A percentile compares a stretch with the other conserved stretches of the same genome.
Conservation (phyloP, 208 protist species). For the Phytomonas sp. region DNA sequence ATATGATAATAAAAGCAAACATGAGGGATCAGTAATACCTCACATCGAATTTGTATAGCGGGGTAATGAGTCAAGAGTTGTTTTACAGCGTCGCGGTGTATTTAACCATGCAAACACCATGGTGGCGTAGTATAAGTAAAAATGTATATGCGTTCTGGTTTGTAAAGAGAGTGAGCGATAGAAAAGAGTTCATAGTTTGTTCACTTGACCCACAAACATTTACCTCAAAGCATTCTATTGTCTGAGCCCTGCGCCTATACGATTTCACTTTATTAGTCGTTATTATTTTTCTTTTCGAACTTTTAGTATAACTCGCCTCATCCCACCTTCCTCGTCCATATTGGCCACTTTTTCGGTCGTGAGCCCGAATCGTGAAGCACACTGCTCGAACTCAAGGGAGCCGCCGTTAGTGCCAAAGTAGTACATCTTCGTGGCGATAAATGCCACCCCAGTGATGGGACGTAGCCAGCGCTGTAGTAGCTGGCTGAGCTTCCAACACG, state of each 20-base stretch:
- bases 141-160: not conserved
- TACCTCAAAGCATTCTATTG: not conserved
- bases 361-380: constrained; percentile 25
- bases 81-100: not conserved
- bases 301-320: constrained; percentile 55
- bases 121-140: not conserved
- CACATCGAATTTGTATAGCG: not conserved
- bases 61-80: not conserved
- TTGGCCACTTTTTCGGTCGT: constrained; percentile 25
- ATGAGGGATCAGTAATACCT: not conserved
- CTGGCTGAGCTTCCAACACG: constrained; percentile 59
- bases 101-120: not conserved
- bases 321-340: constrained; percentile 44
- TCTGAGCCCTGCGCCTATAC: not conserved
- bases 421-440: constrained; percentile 83
- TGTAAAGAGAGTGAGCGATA: not conserved
- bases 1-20: not conserved
- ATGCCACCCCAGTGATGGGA: constrained; percentile 28
- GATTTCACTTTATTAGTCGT: not conserved
- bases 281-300: not conserved
- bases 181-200: not conserved
- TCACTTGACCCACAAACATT: not conserved
- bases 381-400: constrained; percentile 37
- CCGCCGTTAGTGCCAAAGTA: constrained; percentile 88
- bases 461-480: constrained; percentile 57